Evolutionary conservation across 2,329 filamentous ascomycete genomes (phyloP).

Genomic region (Byssothecium circinans): DNA sequence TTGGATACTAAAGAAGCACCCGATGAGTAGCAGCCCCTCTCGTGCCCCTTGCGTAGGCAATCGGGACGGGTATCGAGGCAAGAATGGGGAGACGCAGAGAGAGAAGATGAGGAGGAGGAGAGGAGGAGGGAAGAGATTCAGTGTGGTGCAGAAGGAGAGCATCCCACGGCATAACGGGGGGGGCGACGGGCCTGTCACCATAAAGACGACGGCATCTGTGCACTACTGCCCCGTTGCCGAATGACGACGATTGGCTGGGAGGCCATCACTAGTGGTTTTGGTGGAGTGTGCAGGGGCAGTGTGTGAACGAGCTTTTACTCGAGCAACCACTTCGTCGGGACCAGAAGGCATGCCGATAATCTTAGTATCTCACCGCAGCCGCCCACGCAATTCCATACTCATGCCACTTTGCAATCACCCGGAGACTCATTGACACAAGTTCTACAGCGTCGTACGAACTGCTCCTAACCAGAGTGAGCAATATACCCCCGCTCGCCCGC

Average conservation of each 20-base stretch:
- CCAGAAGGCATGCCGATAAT: not conserved
- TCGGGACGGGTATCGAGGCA: not conserved
- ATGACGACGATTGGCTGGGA: not conserved
- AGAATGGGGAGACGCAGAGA: slow-evolving; percentile 5
- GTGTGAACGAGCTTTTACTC: not conserved
- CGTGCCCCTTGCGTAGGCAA: too few species aligned
- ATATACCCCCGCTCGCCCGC: too few species aligned
- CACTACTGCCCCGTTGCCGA: not conserved
- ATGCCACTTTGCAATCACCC: not conserved
- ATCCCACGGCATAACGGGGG: not conserved
- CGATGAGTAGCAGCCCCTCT: too few species aligned
- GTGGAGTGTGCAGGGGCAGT: not conserved
- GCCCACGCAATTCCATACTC: not conserved
- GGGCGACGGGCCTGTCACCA: not conserved
- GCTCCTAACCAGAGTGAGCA: too few species aligned
- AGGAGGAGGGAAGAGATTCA: not conserved
- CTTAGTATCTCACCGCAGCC: not conserved
- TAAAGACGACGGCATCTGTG: not conserved
- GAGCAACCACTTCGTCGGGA: not conserved
- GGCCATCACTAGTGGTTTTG: not conserved
- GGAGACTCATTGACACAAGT: too few species aligned
- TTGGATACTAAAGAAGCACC: too few species aligned
- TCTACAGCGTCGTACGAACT: too few species aligned
- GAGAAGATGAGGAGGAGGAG: slow-evolving; percentile 1
- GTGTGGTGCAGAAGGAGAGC: not conserved